Base-by-base conservation (phyloP, 345 rosid species). In the Noccaea bulbosa region DNA sequence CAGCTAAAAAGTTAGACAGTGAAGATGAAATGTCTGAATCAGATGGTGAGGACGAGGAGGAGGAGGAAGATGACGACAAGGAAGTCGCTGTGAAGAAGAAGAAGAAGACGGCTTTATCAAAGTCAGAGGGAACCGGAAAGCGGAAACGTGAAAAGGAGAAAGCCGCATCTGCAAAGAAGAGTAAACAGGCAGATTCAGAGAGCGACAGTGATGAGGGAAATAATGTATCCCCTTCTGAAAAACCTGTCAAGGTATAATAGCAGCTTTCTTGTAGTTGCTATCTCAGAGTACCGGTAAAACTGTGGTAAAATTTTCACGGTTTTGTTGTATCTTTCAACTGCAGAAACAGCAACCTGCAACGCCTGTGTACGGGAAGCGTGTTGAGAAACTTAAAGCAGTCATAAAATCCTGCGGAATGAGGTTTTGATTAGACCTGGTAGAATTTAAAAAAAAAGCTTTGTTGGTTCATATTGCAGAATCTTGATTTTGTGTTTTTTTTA, bases 381-480 rank as follows among this genome's bases (percentile, higher is more conserved):
- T 91, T 76, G 97, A 91, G 81, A 86, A 85, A 65, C 86, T 93
- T 7, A 93, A 86, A 83, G 82, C 94, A 61, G 71, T 88, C 54
- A 86, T 90, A 58, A 93, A 90, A 79, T 83, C 91, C 41, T 93
- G 94, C 41, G 97, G 86, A 50, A 86, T 88, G 89, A 84, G 97
- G 97, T 93, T 61, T 74, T 7, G 15, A 71, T 74, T 75, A 56
- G 47, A 65, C 71, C 46, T 22, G 3, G 44, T 43, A 41, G 15
- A 48, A 40, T 39, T 67, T 6, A 41, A 32, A 40, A 41, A 32
- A 40, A 47, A 41, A 34, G 11, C 30, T 40, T 3, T 0, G 16
- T 50, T 54, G 7, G 56, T 38, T 45, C 50, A 16, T 17, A 9
- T 45, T 65, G 38, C 57, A 38, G 12, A 16, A 4, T 30, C 60